Conservation (phyloP, 140 eudicot species). For the Bidens hawaiensis region DNA sequence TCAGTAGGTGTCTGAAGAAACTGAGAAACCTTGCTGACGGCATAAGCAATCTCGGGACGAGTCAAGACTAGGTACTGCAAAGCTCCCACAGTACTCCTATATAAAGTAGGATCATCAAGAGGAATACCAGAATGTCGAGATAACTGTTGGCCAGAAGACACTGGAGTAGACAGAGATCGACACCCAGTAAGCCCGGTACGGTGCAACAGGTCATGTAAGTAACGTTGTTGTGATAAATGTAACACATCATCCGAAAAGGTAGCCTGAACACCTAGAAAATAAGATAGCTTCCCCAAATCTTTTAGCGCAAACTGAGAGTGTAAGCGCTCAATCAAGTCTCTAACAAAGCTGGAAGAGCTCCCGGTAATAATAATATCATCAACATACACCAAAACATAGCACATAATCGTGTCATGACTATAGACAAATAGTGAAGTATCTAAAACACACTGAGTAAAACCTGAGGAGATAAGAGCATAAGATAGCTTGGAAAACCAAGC, state of each 20-base stretch:
- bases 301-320: not conserved
- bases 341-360: not conserved
- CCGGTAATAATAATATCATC: conserved; percentile 5
- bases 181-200: not conserved
- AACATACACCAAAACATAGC: not conserved
- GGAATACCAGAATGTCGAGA: not conserved
- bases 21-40: too few species aligned
- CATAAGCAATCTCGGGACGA: not conserved
- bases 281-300: not conserved
- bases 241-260: not conserved
- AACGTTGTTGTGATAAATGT: not conserved
- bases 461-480: not conserved
- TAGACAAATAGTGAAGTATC: conserved; percentile 1
- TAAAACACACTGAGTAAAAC: not conserved
- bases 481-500: conserved; percentile 3
- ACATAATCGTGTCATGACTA: not conserved
- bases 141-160: not conserved
- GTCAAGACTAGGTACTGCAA: not conserved
- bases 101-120: not conserved
- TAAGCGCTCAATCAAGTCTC: not conserved
- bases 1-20: not conserved
- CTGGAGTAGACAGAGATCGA: not conserved
- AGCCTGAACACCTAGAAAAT: not conserved
- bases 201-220: not conserved
- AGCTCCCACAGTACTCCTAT: not conserved